Percentiles rank a stretch among this genome's conserved stretches.
Conservation (phyloP, 345 rosid genomes). For the Toxicodendron radicans region DNA sequence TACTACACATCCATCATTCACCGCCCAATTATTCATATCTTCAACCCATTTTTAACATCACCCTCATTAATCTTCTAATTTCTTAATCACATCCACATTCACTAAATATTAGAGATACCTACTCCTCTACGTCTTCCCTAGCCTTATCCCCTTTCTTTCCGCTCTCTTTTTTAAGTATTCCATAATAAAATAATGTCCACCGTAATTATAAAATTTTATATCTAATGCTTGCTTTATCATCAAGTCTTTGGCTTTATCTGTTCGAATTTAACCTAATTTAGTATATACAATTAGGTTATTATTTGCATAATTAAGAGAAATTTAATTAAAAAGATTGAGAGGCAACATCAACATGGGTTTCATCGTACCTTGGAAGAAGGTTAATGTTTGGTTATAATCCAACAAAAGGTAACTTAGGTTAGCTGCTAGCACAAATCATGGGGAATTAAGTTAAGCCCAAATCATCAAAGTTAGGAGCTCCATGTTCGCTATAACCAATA, state of each 20-base stretch:
- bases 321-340: no score
- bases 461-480: constrained; percentile 31
- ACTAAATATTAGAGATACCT: constrained; percentile 34
- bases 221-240: no score
- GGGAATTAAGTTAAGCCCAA: not conserved
- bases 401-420: constrained; percentile 13
- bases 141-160: not conserved
- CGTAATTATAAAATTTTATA: no score
- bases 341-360: no score
- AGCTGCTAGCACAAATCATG: constrained; percentile 20
- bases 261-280: no score
- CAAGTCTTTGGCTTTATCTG: no score
- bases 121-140: not conserved
- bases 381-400: not conserved
- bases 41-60: constrained; percentile 4
- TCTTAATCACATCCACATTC: constrained; percentile 12
- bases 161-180: no score
- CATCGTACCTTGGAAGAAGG: constrained; percentile 30
- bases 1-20: constrained; percentile 33
- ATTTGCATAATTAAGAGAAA: no score
- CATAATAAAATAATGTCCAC: no score
- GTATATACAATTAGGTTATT: no score
- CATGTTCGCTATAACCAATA: constrained; percentile 21
- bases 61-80: not conserved
- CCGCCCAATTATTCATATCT: constrained; percentile 14